phyloP scores from a whole-genome alignment of 306 rosid species.

The Vigna reflexopilosa region DNA sequence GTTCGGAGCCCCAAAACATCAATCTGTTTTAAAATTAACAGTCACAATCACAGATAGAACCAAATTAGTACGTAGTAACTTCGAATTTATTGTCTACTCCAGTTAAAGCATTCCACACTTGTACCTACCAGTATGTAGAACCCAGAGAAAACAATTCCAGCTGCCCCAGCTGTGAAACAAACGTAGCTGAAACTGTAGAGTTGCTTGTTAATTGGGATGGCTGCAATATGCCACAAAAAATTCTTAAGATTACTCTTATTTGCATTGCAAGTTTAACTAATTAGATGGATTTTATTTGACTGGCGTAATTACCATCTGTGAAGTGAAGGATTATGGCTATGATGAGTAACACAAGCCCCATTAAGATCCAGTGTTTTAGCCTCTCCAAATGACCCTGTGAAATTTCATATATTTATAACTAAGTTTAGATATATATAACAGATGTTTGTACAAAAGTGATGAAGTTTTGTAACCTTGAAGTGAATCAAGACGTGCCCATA shows the following conservation, averaged over 20 bases:
- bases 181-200: conserved; percentile 90
- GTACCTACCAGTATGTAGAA: conserved; percentile 71
- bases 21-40: conserved; percentile 49
- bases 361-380: conserved; percentile 84
- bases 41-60: background rate
- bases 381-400: conserved; percentile 75
- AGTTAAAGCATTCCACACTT: background rate
- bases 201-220: conserved; percentile 90
- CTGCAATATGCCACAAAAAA: conserved; percentile 50
- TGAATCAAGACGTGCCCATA: conserved; percentile 89
- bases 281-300: background rate
- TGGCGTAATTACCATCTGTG: conserved; percentile 62
- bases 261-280: background rate
- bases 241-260: background rate
- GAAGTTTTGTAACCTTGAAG: conserved; percentile 69
- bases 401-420: conserved; percentile 14
- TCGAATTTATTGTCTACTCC: background rate
- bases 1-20: conserved; percentile 79
- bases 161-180: conserved; percentile 89
- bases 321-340: conserved; percentile 82
- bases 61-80: background rate
- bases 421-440: conserved; percentile 25
- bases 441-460: background rate
- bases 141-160: conserved; percentile 81
- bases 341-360: conserved; percentile 65